A percentile compares a stretch with the other conserved stretches of the same genome.
Evolutionary conservation across 257 asterid genomes (phyloP).

Genomic region (Solanum medicagineum): DNA sequence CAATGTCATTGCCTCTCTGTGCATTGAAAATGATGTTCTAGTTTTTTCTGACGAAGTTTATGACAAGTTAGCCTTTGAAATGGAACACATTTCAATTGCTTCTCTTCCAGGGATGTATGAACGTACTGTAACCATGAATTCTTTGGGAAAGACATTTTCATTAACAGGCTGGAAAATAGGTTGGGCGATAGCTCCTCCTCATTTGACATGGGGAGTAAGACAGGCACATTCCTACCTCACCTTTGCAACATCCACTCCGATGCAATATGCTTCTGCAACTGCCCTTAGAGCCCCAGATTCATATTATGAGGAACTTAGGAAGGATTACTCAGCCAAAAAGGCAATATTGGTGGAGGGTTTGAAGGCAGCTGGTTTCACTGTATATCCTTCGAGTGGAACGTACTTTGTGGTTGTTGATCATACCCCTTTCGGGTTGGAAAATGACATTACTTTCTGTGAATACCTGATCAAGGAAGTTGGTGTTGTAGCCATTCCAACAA

Average conservation of each 20-base stretch:
- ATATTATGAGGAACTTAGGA: constrained; percentile 62
- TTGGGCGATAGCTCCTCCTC: constrained; percentile 95
- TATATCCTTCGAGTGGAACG: constrained; percentile 84
- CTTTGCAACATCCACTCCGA: constrained; percentile 90
- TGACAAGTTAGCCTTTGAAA: constrained; percentile 82
- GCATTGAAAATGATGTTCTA: constrained; percentile 68
- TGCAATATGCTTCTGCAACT: constrained; percentile 77
- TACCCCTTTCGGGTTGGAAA: constrained; percentile 65
- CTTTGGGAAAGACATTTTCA: constrained; percentile 92
- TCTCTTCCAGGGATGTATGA: constrained; percentile 87
- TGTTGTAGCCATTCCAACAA: constrained; percentile 88
- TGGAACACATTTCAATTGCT: constrained; percentile 86
- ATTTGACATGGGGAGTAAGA: constrained; percentile 85
- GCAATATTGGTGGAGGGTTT: constrained; percentile 71
- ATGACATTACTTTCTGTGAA: constrained; percentile 83
- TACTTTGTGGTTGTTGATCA: constrained; percentile 88
- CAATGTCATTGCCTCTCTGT: constrained; percentile 45
- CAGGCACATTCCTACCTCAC: constrained; percentile 88
- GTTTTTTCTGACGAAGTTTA: constrained; percentile 83
- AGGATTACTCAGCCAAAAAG: constrained; percentile 68
- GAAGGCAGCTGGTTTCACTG: constrained; percentile 68
- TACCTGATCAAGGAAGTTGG: constrained; percentile 86
- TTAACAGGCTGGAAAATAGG: constrained; percentile 97
- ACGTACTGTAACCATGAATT: constrained; percentile 73
- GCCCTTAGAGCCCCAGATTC: constrained; percentile 81